phyloP scores from a whole-genome alignment of 805 yeast species.

The Barnettozyma botsteinii region DNA sequence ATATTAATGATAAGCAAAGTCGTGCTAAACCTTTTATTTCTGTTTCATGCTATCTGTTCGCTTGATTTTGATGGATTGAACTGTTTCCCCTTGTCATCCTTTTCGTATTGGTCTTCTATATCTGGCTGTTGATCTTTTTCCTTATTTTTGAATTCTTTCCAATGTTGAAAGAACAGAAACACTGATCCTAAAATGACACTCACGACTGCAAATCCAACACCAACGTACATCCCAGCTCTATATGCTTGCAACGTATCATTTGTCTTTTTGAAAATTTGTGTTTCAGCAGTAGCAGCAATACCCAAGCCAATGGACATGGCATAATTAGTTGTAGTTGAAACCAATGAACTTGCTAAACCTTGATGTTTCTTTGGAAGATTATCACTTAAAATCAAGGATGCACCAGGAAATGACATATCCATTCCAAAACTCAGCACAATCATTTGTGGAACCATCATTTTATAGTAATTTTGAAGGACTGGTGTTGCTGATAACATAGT shows the following conservation, averaged over 20 bases:
- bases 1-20: no score
- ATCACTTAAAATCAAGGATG: conserved; percentile 56
- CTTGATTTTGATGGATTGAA: no score
- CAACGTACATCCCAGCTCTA: conserved; percentile 53
- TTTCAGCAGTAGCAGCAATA: conserved; percentile 62
- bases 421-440: conserved; percentile 61
- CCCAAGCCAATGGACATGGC: conserved; percentile 69
- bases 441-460: conserved; percentile 49
- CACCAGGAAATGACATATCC: conserved; percentile 76
- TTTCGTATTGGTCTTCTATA: no score
- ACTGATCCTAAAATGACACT: conserved; percentile 33
- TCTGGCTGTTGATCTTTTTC: no score
- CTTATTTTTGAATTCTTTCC: neutral
- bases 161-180: neutral
- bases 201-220: conserved; percentile 51
- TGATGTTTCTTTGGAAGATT: conserved; percentile 57
- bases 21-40: no score
- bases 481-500: conserved; percentile 52
- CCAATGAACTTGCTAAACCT: conserved; percentile 74
- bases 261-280: conserved; percentile 28
- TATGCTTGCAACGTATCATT: conserved; percentile 36
- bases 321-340: conserved; percentile 65
- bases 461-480: conserved; percentile 53
- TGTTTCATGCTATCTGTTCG: no score
- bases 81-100: neutral